Evolutionary conservation across 1,139 yeast species (phyloP).

Genomic region (Diutina sp.): DNA sequence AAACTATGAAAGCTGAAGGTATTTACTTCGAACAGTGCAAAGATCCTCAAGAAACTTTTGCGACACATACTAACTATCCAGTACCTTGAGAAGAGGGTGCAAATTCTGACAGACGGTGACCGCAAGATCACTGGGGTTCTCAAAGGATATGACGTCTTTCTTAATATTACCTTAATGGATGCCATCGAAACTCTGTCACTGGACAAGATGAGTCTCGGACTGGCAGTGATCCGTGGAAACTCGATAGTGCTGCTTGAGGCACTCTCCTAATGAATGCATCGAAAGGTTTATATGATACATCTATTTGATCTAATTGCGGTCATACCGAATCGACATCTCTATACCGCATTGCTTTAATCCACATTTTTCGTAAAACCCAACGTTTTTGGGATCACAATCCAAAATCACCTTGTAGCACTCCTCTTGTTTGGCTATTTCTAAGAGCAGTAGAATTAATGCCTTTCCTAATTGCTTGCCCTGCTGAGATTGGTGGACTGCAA

Average conservation of each 20-base stretch:
- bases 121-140: constrained; percentile 62
- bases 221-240: constrained; percentile 48
- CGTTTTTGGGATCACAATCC: constrained; percentile 78
- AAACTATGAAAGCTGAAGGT: no score
- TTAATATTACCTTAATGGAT: constrained; percentile 63
- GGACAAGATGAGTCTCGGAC: constrained; percentile 42
- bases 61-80: constrained; percentile 17
- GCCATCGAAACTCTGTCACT: constrained; percentile 35
- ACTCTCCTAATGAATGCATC: background rate
- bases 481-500: constrained; percentile 61
- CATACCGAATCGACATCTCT: constrained; percentile 45
- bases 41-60: background rate
- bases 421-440: constrained; percentile 38
- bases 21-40: background rate
- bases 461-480: constrained; percentile 81
- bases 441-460: constrained; percentile 48
- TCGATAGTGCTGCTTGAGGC: constrained; percentile 40
- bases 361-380: constrained; percentile 83
- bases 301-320: background rate
- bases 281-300: background rate
- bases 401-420: constrained; percentile 85
- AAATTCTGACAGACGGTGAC: constrained; percentile 61
- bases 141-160: constrained; percentile 68
- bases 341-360: constrained; percentile 53
- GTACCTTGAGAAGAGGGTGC: constrained; percentile 69